Evolutionary conservation across 2,329 filamentous ascomycete species (phyloP).

Genomic region (Phialophora verrucosa): DNA sequence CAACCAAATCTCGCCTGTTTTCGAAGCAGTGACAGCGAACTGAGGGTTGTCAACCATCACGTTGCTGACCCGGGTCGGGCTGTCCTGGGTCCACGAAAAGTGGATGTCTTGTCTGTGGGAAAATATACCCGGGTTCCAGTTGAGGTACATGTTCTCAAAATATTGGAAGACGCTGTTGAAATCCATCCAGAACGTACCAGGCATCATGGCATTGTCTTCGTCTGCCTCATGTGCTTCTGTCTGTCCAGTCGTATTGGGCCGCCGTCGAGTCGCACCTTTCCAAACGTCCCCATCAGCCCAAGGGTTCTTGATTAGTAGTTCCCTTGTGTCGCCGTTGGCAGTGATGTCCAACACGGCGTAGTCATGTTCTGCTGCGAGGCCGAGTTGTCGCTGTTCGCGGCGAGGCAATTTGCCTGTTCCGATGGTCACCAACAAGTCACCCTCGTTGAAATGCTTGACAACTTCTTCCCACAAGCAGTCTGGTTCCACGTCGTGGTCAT

Average conservation of each 20-base stretch:
- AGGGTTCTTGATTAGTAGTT: conserved; percentile 90
- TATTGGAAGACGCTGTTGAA: conserved; percentile 86
- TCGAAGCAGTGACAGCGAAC: conserved; percentile 60
- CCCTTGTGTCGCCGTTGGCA: conserved; percentile 65
- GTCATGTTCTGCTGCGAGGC: conserved; percentile 87
- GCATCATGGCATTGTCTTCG: conserved; percentile 43
- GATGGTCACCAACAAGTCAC: conserved; percentile 85
- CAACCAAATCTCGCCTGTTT: conserved; percentile 75
- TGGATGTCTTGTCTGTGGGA: conserved; percentile 83
- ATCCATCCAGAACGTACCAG: conserved; percentile 93
- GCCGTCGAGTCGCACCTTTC: conserved; percentile 39
- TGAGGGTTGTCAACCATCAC: conserved; percentile 66
- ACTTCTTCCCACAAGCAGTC: conserved; percentile 79
- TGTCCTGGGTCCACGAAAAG: conserved; percentile 78
- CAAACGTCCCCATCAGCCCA: conserved; percentile 75
- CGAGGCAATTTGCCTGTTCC: conserved; percentile 83
- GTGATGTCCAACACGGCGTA: conserved; percentile 87
- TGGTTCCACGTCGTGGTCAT: conserved; percentile 80
- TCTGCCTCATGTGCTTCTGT: conserved; percentile 11
- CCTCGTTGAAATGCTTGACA: conserved; percentile 72
- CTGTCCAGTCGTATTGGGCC: conserved; percentile 34
- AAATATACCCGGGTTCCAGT: conserved; percentile 93
- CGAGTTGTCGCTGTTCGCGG: conserved; percentile 78
- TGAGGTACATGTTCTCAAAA: conserved; percentile 94
- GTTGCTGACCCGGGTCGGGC: conserved; percentile 35